Conservation (phyloP, 805 yeast species). For the Yarrowia divulgata region DNA sequence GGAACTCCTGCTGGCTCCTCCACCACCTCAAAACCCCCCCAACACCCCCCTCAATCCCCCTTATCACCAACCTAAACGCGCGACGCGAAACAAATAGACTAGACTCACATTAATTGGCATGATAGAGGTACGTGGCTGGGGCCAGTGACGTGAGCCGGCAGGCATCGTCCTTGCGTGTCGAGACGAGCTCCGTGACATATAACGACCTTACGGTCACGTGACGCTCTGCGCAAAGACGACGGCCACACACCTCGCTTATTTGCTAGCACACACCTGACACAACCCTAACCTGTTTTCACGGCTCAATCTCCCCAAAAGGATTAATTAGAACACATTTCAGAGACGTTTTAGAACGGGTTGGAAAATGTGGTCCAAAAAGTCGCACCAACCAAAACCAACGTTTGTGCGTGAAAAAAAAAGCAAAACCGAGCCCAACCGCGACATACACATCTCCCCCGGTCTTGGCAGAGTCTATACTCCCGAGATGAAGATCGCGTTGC, state of each 20-base stretch:
- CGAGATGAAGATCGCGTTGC: too few relatives aligned
- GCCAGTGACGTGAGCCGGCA: conserved; percentile 24
- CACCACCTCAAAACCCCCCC: too few relatives aligned
- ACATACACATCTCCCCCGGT: too few relatives aligned
- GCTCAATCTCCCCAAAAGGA: conserved; percentile 3
- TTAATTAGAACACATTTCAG: too few relatives aligned
- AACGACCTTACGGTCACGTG: conserved; percentile 19
- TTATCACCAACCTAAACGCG: background rate
- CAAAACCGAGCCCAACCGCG: too few relatives aligned
- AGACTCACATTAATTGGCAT: conserved; percentile 31
- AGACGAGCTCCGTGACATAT: background rate
- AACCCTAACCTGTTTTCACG: conserved; percentile 3
- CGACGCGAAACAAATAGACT: conserved; percentile 28
- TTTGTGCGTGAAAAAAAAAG: too few relatives aligned
- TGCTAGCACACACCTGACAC: background rate
- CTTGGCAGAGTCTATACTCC: too few relatives aligned
- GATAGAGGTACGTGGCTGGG: conserved; percentile 24
- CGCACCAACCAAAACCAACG: too few relatives aligned
- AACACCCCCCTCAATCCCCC: background rate
- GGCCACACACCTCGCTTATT: too few relatives aligned
- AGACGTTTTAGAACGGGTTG: too few relatives aligned
- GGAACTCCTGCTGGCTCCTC: too few relatives aligned
- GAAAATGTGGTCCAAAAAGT: too few relatives aligned
- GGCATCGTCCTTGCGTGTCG: background rate
- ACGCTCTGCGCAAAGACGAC: background rate